Evolutionary conservation across 768 basidiomycete genomes (phyloP).

Genomic region (Phanerochaete carnosa): DNA sequence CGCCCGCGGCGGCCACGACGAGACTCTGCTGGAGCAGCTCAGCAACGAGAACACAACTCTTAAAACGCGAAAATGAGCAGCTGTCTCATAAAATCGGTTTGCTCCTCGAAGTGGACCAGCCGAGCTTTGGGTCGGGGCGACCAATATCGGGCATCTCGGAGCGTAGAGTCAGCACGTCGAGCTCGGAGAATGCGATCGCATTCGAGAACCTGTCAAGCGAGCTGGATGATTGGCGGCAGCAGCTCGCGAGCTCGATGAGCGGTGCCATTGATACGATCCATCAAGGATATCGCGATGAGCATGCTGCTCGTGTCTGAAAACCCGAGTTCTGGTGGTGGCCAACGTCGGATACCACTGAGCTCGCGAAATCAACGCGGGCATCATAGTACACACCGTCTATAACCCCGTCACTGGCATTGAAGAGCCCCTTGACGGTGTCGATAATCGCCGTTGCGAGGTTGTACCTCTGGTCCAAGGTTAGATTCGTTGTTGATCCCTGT

Average conservation of each 20-base stretch:
- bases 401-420: neutral
- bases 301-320: neutral
- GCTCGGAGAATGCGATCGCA: constrained; percentile 75
- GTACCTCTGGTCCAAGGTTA: too few species aligned
- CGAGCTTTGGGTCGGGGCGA: constrained; percentile 56
- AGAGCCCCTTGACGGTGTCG: neutral
- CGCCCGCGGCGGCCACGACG: constrained; percentile 73
- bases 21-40: constrained; percentile 77
- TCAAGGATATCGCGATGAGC: neutral
- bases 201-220: constrained; percentile 80
- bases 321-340: too few species aligned
- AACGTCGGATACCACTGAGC: neutral
- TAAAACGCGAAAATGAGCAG: constrained; percentile 82
- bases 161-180: constrained; percentile 69
- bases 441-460: too few species aligned
- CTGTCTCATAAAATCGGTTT: constrained; percentile 90
- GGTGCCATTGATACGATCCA: constrained; percentile 20
- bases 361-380: neutral
- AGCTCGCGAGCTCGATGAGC: constrained; percentile 77
- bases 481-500: too few species aligned
- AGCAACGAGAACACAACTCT: constrained; percentile 77
- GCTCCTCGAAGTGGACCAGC: constrained; percentile 82
- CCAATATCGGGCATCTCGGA: constrained; percentile 58
- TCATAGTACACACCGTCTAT: neutral
- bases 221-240: constrained; percentile 83